Evolutionary conservation across 2,329 filamentous ascomycete genomes (phyloP).

Genomic region (Colletotrichum sp.): DNA sequence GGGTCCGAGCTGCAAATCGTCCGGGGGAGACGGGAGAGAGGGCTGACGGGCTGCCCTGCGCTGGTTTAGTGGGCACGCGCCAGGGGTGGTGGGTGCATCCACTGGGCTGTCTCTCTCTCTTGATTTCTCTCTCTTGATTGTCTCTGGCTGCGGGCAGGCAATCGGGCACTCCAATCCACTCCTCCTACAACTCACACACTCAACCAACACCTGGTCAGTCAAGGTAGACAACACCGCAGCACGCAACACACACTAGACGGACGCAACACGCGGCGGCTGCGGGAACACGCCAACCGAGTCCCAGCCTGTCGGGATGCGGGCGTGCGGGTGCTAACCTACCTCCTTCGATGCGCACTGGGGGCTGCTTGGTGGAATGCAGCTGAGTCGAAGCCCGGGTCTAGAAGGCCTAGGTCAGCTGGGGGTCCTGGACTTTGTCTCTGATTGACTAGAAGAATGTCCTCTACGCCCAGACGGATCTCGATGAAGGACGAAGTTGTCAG

Average conservation of each 20-base stretch:
- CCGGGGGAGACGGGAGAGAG: background rate
- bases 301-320: constrained; percentile 16
- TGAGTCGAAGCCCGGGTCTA: background rate
- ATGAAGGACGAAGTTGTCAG: background rate
- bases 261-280: background rate
- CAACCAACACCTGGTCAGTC: background rate
- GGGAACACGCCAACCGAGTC: background rate
- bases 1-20: background rate
- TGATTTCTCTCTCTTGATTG: no score
- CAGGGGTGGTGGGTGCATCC: background rate
- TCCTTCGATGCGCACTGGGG: background rate
- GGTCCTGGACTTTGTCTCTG: background rate
- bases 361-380: background rate
- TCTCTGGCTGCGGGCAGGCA: background rate
- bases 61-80: background rate
- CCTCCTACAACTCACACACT: background rate
- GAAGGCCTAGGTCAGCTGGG: background rate
- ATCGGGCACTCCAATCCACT: background rate
- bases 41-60: background rate
- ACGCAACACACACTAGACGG: background rate
- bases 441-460: background rate
- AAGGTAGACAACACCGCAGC: background rate
- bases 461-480: background rate
- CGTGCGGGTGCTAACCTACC: background rate
- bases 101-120: background rate